Percentiles rank a stretch among this genome's conserved stretches.
phyloP scores from a whole-genome alignment of 1,139 yeast species.

The Lodderomyces pseudojiufengensis region DNA sequence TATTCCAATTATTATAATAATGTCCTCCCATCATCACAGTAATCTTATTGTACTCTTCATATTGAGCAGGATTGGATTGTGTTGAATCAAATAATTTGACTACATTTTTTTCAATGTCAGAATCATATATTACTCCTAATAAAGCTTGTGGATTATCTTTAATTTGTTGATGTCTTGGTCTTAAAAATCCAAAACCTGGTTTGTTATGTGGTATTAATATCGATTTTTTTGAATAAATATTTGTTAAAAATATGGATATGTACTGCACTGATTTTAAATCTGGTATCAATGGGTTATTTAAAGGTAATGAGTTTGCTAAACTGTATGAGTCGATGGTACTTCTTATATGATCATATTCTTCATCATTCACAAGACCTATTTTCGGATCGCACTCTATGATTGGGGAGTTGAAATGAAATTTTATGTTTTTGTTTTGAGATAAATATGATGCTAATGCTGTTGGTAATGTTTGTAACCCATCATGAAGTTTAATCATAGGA shows the following conservation, averaged over 20 bases:
- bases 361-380: conserved; percentile 15
- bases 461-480: conserved; percentile 57
- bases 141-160: conserved; percentile 52
- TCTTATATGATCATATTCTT: conserved; percentile 50
- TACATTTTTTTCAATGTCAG: conserved; percentile 63
- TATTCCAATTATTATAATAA: conserved; percentile 31
- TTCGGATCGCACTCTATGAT: conserved; percentile 20
- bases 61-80: no score
- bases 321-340: conserved; percentile 48
- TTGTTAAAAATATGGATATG: conserved; percentile 57
- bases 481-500: conserved; percentile 51
- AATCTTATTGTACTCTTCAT: conserved; percentile 48
- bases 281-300: conserved; percentile 14
- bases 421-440: conserved; percentile 35
- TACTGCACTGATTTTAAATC: conserved; percentile 34
- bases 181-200: conserved; percentile 83
- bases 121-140: conserved; percentile 87
- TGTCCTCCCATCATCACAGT: conserved; percentile 94
- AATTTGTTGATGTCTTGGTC: conserved; percentile 50
- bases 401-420: conserved; percentile 25
- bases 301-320: conserved; percentile 22
- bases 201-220: conserved; percentile 41
- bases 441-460: conserved; percentile 35
- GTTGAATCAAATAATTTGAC: conserved; percentile 12
- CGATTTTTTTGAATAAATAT: conserved; percentile 39